A percentile compares a stretch with the other conserved stretches of the same genome.
phyloP scores from a whole-genome alignment of 1,139 yeast genomes.

The Scheffersomyces titani region DNA sequence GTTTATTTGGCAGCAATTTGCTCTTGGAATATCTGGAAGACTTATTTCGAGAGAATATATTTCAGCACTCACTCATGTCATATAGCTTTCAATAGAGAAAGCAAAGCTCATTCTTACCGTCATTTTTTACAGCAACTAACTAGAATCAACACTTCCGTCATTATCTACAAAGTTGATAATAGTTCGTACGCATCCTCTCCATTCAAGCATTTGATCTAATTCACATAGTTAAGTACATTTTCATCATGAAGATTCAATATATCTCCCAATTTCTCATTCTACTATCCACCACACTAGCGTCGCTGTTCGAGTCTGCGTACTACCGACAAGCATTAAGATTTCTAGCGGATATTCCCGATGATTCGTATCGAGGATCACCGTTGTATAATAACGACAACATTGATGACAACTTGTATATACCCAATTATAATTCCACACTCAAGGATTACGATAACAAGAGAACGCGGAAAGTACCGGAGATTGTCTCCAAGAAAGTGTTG shows the following conservation, averaged over 20 bases:
- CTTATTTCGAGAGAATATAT: not conserved
- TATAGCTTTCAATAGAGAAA: not conserved
- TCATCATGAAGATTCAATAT: not conserved
- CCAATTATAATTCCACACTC: slow-evolving; percentile 19
- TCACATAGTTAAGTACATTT: not conserved
- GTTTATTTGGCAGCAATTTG: not conserved
- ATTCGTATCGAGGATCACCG: slow-evolving; percentile 5
- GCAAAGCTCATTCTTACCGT: not conserved
- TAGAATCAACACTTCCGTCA: not conserved
- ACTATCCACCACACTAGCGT: not conserved
- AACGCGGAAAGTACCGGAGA: slow-evolving; percentile 2
- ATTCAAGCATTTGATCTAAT: too few relatives aligned
- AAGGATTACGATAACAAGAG: slow-evolving; percentile 15
- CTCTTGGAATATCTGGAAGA: not conserved
- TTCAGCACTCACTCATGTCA: not conserved
- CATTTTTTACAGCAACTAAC: not conserved
- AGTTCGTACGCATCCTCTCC: too few relatives aligned
- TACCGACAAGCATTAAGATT: not conserved
- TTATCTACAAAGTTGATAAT: too few relatives aligned
- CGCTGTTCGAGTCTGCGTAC: not conserved
- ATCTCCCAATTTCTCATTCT: not conserved
- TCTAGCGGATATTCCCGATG: not conserved
- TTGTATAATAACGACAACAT: slow-evolving; percentile 24
- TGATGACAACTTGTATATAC: slow-evolving; percentile 25
- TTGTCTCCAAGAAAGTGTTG: slow-evolving; percentile 1